A percentile compares a stretch with the other conserved stretches of the same genome.
Evolutionary conservation across 192 early-diverging fungal genomes (phyloP).

Genomic region (Coemansia guatemalensis): DNA sequence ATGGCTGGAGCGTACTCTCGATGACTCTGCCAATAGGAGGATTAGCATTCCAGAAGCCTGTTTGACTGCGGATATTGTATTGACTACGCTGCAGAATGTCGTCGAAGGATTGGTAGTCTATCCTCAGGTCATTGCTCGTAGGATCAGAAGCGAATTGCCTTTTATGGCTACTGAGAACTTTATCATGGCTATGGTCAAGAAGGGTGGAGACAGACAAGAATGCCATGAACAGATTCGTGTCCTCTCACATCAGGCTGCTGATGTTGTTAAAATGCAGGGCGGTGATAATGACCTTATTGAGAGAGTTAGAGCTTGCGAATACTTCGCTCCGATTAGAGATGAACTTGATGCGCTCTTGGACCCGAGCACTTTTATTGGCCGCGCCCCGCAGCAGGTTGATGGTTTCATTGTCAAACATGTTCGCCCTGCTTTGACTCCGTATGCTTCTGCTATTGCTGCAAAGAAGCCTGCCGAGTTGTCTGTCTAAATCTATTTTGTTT

Average conservation of each 20-base stretch:
- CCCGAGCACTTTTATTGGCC: conserved; percentile 89
- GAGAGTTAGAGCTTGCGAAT: conserved; percentile 73
- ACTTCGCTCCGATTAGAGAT: conserved; percentile 85
- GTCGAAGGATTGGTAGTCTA: conserved; percentile 97
- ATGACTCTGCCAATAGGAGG: conserved; percentile 95
- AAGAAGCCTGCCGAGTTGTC: conserved; percentile 50
- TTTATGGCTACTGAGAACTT: conserved; percentile 99
- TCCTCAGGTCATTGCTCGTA: conserved; percentile 87
- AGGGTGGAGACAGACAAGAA: conserved; percentile 90
- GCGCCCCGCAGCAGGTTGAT: conserved; percentile 92
- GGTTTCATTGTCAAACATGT: conserved; percentile 82
- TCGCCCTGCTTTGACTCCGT: conserved; percentile 77
- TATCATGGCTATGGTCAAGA: conserved; percentile 99
- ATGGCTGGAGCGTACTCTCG: conserved; percentile 97
- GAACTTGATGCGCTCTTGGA: conserved; percentile 79
- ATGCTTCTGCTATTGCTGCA: conserved; percentile 57
- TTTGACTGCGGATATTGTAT: conserved; percentile 94
- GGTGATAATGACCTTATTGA: conserved; percentile 95
- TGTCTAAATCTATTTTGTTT: conserved; percentile 15
- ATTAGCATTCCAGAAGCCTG: conserved; percentile 96
- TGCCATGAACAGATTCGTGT: conserved; percentile 98
- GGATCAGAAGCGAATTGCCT: conserved; percentile 92
- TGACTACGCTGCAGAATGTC: conserved; percentile 94
- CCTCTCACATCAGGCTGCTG: conserved; percentile 88
- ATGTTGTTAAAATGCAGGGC: conserved; percentile 88